Base-by-base conservation (phyloP, 805 yeast species). In the Priceomyces medius region DNA sequence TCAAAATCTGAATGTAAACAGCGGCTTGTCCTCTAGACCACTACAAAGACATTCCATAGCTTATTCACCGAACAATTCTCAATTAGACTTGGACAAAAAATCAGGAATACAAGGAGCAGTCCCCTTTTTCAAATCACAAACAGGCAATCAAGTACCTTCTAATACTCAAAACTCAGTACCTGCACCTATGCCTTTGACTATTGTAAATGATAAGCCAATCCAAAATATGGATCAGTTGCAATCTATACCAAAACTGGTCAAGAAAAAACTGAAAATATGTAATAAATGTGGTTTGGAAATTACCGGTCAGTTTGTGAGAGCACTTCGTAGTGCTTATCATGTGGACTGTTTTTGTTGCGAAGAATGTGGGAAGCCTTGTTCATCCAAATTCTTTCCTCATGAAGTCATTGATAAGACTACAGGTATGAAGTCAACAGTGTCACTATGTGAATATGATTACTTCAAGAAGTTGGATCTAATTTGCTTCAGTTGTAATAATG, bases 361-460 rank as follows among this genome's bases (percentile, higher is more conserved):
- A 50, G 96, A 87, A 57, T 93, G 99, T 68, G 83, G 84, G 3
- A 72, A 72, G 17, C 83, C 79, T 40, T 88, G 97, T 52, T 82
- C 93, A 12, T 76, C 89, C 14, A 89, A 89, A 59, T 93, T 90
- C 57, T 93, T 93, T 61, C 95, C 98, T 0, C 79, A 74, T 42
- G 91, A 85, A 43, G 35, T 59, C 13, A 48, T 55, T 2, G 77
- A 81, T 4, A 79, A 88, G 0, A 38, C 41, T 3, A 47, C 55
- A 7, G 58, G 53, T 5, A 16, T 36, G 3, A 47, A 46, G 18
- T 33, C 35, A 3, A 69, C 61, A 41, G 75, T 71, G n/a, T 68
- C 75, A 5, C 71, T 93, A 20, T 93, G 99, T 64, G 99, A 93
- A 64, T 85, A 80, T 50, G 95, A 93, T 64, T 93, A 89, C 61